phyloP scores from a whole-genome alignment of 2,329 filamentous ascomycete genomes.

The Parascedosporium putredinis region DNA sequence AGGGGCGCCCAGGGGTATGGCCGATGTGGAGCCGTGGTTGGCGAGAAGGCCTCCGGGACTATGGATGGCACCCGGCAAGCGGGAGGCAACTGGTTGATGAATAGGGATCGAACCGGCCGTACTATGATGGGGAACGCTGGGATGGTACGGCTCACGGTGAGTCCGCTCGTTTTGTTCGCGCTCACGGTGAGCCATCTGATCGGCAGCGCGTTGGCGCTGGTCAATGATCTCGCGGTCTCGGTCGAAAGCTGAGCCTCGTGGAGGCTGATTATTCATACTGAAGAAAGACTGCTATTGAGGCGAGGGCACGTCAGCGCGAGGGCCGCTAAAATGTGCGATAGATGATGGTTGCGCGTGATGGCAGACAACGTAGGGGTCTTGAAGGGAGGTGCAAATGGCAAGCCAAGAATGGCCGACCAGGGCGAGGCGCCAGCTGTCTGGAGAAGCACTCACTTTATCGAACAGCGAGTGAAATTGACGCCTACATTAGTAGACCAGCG shows the following conservation, averaged over 20 bases:
- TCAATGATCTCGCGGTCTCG: slow-evolving; percentile 39
- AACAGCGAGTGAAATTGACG: neutral
- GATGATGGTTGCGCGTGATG: neutral
- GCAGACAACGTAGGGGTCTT: neutral
- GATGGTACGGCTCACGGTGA: slow-evolving; percentile 57
- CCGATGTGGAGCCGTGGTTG: slow-evolving; percentile 53
- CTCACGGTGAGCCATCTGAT: slow-evolving; percentile 34
- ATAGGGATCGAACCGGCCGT: slow-evolving; percentile 81
- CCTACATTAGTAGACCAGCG: slow-evolving; percentile 4
- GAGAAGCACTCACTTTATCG: neutral
- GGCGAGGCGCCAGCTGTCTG: neutral
- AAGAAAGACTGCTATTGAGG: slow-evolving; percentile 9
- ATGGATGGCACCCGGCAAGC: slow-evolving; percentile 73
- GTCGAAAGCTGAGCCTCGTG: slow-evolving; percentile 34
- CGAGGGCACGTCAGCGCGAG: neutral
- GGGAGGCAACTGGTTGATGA: slow-evolving; percentile 84
- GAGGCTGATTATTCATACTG: slow-evolving; percentile 37
- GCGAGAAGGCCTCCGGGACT: slow-evolving; percentile 82
- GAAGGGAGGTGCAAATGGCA: neutral
- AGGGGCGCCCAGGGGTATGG: slow-evolving; percentile 42
- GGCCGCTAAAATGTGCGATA: neutral
- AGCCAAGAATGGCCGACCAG: neutral
- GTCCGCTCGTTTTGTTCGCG: slow-evolving; percentile 41
- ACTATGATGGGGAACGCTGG: slow-evolving; percentile 71
- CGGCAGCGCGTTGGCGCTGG: slow-evolving; percentile 34